Conservation (phyloP, 2,329 filamentous ascomycete species). For the Cordyceps pruinosa region DNA sequence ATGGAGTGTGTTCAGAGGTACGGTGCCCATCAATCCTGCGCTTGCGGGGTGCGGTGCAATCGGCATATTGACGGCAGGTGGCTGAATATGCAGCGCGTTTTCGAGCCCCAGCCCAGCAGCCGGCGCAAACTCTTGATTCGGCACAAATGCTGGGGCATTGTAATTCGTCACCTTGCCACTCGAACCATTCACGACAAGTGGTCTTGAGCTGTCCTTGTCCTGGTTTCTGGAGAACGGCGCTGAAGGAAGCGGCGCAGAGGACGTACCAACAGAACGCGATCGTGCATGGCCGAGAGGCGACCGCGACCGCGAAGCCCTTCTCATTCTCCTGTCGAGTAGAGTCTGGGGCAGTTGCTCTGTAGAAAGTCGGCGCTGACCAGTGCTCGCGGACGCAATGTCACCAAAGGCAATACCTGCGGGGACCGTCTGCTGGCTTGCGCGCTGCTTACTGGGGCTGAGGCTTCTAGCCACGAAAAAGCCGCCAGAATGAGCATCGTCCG, state of each 20-base stretch:
- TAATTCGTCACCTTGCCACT: conserved; percentile 27
- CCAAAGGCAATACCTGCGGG: conserved; percentile 37
- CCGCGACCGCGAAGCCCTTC: conserved; percentile 47
- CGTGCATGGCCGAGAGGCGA: conserved; percentile 47
- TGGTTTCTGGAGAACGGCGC: conserved; percentile 31
- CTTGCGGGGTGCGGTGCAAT: conserved; percentile 7
- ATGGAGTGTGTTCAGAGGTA: neutral
- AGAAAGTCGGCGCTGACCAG: conserved; percentile 41
- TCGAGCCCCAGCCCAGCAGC: neutral
- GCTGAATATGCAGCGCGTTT: conserved; percentile 10
- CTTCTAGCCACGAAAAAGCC: conserved; percentile 22
- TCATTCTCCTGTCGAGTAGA: conserved; percentile 46
- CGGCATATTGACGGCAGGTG: neutral
- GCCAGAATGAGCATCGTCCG: conserved; percentile 36
- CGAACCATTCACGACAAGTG: conserved; percentile 48
- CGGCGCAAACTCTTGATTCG: neutral
- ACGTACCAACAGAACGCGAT: conserved; percentile 35
- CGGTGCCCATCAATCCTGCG: conserved; percentile 14
- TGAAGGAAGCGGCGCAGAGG: conserved; percentile 33
- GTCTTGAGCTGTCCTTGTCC: conserved; percentile 32
- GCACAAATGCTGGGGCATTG: neutral
- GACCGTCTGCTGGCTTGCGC: conserved; percentile 24
- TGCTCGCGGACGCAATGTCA: conserved; percentile 35
- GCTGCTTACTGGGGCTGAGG: conserved; percentile 21
- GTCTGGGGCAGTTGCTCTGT: conserved; percentile 49